A percentile compares a stretch with the other conserved stretches of the same genome.
Conservation (phyloP, 2,329 filamentous ascomycete species). For the Epichloe uncinata region DNA sequence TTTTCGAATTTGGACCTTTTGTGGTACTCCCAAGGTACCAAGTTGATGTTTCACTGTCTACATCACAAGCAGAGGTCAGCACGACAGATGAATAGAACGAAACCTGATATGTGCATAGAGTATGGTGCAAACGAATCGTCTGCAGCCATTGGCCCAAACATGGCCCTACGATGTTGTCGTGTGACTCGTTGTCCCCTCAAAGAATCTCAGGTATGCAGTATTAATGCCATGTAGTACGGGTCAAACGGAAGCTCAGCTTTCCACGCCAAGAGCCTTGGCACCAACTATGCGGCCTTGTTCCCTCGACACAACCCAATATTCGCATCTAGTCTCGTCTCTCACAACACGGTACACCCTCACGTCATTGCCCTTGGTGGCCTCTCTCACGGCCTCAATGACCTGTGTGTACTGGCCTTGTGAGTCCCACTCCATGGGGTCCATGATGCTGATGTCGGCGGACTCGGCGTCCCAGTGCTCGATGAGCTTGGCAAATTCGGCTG, state of each 20-base stretch:
- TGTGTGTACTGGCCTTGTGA: slow-evolving; percentile 53
- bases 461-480: slow-evolving; percentile 43
- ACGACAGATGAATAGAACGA: too few relatives aligned
- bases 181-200: too few relatives aligned
- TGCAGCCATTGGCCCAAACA: too few relatives aligned
- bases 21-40: too few relatives aligned
- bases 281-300: slow-evolving; percentile 55
- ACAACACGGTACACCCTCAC: slow-evolving; percentile 63
- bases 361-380: slow-evolving; percentile 49
- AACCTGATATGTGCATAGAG: too few relatives aligned
- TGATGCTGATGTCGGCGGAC: slow-evolving; percentile 47
- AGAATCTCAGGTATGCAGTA: too few relatives aligned
- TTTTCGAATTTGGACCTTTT: too few relatives aligned
- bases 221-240: too few relatives aligned
- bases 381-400: slow-evolving; percentile 54
- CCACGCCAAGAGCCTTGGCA: slow-evolving; percentile 63
- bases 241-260: slow-evolving; percentile 25
- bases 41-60: too few relatives aligned
- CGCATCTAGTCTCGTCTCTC: slow-evolving; percentile 47
- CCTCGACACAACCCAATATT: slow-evolving; percentile 70
- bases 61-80: too few relatives aligned
- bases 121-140: too few relatives aligned
- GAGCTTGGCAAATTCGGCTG: slow-evolving; percentile 57
- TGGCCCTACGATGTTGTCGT: too few relatives aligned
- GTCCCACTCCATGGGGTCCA: slow-evolving; percentile 63